Evolutionary conservation across 129 eudicot genomes (phyloP).

Genomic region (Escallonia herrerae): DNA sequence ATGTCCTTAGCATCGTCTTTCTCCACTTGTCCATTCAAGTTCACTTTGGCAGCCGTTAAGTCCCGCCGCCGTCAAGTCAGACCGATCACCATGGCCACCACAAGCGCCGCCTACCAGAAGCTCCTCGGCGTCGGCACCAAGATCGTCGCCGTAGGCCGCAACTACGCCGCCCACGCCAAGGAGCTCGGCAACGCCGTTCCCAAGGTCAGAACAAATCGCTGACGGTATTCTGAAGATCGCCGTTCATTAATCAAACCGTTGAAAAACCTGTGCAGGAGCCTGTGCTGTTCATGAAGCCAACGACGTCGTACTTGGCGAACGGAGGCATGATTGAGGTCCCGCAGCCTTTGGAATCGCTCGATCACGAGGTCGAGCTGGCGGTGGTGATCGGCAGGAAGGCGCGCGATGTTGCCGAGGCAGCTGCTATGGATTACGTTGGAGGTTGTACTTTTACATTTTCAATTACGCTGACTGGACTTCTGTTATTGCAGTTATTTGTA

Average conservation of each 20-base stretch:
- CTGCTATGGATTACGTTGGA: conserved; percentile 84
- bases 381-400: conserved; percentile 83
- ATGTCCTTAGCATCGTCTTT: too few relatives aligned
- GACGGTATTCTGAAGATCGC: not conserved
- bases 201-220: conserved; percentile 32
- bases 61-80: too few relatives aligned
- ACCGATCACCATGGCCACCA: conserved; percentile 37
- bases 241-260: not conserved
- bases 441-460: conserved; percentile 20
- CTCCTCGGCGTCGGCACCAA: conserved; percentile 74
- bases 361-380: conserved; percentile 96
- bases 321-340: conserved; percentile 98
- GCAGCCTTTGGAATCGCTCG: conserved; percentile 56
- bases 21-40: too few relatives aligned
- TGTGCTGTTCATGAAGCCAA: conserved; percentile 90
- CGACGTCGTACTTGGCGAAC: conserved; percentile 73
- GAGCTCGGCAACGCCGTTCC: conserved; percentile 99
- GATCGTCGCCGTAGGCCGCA: conserved; percentile 91
- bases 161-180: conserved; percentile 95
- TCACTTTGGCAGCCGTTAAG: too few relatives aligned
- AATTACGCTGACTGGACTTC: too few relatives aligned
- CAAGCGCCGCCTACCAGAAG: conserved; percentile 44
- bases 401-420: conserved; percentile 75
- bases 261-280: conserved; percentile 40
- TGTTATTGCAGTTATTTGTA: too few relatives aligned